Conservation (phyloP, 2,329 filamentous ascomycete species). For the Endoconidiophora polonica region DNA sequence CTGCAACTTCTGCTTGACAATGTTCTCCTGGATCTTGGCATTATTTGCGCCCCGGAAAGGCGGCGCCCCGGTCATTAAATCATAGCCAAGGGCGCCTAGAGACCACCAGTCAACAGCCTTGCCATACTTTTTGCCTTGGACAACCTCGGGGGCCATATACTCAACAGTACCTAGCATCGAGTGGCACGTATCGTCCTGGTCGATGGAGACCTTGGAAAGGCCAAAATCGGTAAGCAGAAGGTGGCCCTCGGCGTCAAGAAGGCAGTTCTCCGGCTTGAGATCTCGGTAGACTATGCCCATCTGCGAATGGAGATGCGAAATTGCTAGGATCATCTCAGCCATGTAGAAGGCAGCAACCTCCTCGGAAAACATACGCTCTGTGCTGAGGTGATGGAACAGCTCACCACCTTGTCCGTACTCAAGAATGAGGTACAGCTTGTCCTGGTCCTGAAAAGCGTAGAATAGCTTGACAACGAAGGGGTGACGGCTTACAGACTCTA, state of each 20-base stretch:
- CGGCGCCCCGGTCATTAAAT: conserved; percentile 80
- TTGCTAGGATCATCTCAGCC: conserved; percentile 89
- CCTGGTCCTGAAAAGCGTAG: conserved; percentile 95
- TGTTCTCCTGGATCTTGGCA: conserved; percentile 89
- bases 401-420: conserved; percentile 97
- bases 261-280: conserved; percentile 93
- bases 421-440: conserved; percentile 92
- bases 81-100: conserved; percentile 78
- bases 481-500: conserved; percentile 91
- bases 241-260: conserved; percentile 81
- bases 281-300: conserved; percentile 94
- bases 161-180: conserved; percentile 90
- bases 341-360: conserved; percentile 89
- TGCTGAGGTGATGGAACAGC: conserved; percentile 83
- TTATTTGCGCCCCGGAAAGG: conserved; percentile 86
- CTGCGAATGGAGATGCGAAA: conserved; percentile 81
- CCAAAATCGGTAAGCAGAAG: conserved; percentile 93
- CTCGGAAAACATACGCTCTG: conserved; percentile 91
- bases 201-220: conserved; percentile 80
- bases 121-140: conserved; percentile 75
- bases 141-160: conserved; percentile 97
- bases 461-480: conserved; percentile 96
- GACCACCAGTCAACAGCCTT: conserved; percentile 99
- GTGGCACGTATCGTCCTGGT: conserved; percentile 54
- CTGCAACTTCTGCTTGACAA: conserved; percentile 76